These are phyloP conservation scores for Abortiporus biennis DNA, from an alignment of 1,284 basidiomycete genomes.

Conservation along the genomic window DNA sequence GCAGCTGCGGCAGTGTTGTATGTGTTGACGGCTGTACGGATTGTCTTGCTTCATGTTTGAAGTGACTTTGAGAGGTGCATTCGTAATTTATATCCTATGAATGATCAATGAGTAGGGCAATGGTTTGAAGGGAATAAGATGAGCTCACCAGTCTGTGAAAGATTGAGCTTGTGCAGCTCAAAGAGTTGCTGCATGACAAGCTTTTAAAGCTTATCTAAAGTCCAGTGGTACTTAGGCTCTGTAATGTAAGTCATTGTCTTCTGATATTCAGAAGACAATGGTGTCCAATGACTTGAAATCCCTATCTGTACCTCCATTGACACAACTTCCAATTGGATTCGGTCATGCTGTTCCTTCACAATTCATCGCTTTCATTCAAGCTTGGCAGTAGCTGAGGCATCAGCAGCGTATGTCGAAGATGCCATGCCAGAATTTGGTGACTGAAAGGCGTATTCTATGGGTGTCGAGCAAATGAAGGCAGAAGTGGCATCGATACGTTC, in stretches of 20 bases:
- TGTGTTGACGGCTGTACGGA: conserved; percentile 16
- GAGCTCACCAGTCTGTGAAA: conserved; percentile 13
- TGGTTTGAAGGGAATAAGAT: not conserved
- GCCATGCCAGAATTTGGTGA: not conserved
- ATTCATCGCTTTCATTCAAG: conserved; percentile 8
- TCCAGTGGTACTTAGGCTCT: conserved; percentile 13
- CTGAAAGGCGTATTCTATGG: not conserved
- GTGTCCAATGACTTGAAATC: conserved; percentile 16
- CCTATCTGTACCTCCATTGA: conserved; percentile 15
- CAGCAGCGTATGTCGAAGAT: not conserved
- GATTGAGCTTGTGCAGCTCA: conserved; percentile 23
- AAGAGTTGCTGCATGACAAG: conserved; percentile 22
- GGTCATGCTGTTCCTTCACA: conserved; percentile 4
- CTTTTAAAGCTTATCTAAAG: conserved; percentile 19
- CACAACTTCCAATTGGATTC: conserved; percentile 5
- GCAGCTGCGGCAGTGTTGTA: conserved; percentile 22
- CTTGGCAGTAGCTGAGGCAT: not conserved
- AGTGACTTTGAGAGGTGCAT: conserved; percentile 22
- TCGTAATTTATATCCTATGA: conserved; percentile 17
- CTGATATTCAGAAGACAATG: conserved; percentile 10
- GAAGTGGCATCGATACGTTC: not conserved
- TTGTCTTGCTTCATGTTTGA: conserved; percentile 17
- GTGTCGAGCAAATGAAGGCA: not conserved
- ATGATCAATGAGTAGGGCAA: not conserved
- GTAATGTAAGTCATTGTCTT: conserved; percentile 8